A percentile compares a stretch with the other conserved stretches of the same genome.
phyloP scores from a whole-genome alignment of 1,284 basidiomycete genomes.

The Pseudozyma hubeiensis region DNA sequence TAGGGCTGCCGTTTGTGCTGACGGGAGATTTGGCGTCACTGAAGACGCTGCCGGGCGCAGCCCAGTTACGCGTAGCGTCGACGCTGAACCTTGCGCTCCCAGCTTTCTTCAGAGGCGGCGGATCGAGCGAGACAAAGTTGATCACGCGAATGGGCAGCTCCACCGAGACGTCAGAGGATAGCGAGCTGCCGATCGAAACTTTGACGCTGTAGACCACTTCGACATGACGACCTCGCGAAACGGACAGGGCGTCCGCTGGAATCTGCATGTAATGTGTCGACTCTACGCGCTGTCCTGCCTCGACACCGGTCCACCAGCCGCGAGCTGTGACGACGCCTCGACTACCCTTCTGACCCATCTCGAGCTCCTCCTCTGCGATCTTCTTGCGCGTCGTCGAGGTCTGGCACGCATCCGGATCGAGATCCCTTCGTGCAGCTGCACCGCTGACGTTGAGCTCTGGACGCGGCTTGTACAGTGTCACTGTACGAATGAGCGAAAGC shows the following conservation, averaged over 20 bases:
- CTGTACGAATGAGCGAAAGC: conserved; percentile 79
- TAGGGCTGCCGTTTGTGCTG: conserved; percentile 9
- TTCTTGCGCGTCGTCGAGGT: conserved; percentile 62
- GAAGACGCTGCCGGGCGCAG: conserved; percentile 12
- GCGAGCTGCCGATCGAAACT: conserved; percentile 77
- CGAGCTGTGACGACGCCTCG: conserved; percentile 57
- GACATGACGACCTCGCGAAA: conserved; percentile 79
- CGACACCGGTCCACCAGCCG: conserved; percentile 67
- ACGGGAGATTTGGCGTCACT: conserved; percentile 10
- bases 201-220: conserved; percentile 83
- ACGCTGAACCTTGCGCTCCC: conserved; percentile 14
- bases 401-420: conserved; percentile 60
- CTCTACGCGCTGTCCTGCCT: conserved; percentile 51
- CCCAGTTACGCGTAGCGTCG: conserved; percentile 23
- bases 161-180: conserved; percentile 77
- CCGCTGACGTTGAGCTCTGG: conserved; percentile 70
- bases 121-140: conserved; percentile 84
- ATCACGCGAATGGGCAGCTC: conserved; percentile 80
- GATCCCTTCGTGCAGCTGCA: conserved; percentile 33
- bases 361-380: conserved; percentile 59
- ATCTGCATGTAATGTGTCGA: conserved; percentile 63
- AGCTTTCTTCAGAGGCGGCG: conserved; percentile 72
- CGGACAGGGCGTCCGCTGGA: conserved; percentile 78
- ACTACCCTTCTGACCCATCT: conserved; percentile 63
- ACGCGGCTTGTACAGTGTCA: conserved; percentile 77